phyloP scores from a whole-genome alignment of 345 rosid species.

The Melaleuca alternifolia region DNA sequence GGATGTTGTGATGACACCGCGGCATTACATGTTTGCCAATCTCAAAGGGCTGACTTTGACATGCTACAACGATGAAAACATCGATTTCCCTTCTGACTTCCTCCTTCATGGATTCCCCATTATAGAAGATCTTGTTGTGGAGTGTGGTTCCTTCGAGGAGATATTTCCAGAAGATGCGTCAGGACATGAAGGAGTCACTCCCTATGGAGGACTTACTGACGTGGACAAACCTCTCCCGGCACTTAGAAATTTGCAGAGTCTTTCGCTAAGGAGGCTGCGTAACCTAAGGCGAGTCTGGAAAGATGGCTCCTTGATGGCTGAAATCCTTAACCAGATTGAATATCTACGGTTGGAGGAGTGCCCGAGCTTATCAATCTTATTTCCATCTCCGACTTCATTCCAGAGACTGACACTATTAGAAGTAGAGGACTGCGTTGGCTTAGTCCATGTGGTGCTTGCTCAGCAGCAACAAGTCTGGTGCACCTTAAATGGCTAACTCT shows the following conservation, averaged over 20 bases:
- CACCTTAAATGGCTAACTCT: too few relatives aligned
- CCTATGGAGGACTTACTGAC: not conserved
- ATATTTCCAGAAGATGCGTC: not conserved
- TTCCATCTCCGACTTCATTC: too few relatives aligned
- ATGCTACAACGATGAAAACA: accelerated
- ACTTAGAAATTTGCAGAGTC: not conserved
- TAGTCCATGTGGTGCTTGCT: too few relatives aligned
- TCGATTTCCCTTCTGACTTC: not conserved
- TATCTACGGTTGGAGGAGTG: accelerated
- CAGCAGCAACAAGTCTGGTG: too few relatives aligned
- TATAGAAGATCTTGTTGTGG: accelerated
- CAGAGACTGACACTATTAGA: too few relatives aligned
- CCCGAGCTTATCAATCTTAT: too few relatives aligned
- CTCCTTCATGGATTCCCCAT: too few relatives aligned
- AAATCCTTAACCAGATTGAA: not conserved
- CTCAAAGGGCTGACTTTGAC: accelerated
- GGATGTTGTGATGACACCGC: not conserved
- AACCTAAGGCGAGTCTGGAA: too few relatives aligned
- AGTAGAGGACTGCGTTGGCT: too few relatives aligned
- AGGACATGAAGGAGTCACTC: not conserved
- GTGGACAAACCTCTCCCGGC: not conserved
- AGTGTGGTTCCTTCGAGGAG: accelerated
- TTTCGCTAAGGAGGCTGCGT: accelerated
- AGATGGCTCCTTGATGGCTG: not conserved
- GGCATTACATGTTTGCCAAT: not conserved